Conservation (phyloP, 192 early-diverging fungal genomes). For the Linnemannia hyalina region DNA sequence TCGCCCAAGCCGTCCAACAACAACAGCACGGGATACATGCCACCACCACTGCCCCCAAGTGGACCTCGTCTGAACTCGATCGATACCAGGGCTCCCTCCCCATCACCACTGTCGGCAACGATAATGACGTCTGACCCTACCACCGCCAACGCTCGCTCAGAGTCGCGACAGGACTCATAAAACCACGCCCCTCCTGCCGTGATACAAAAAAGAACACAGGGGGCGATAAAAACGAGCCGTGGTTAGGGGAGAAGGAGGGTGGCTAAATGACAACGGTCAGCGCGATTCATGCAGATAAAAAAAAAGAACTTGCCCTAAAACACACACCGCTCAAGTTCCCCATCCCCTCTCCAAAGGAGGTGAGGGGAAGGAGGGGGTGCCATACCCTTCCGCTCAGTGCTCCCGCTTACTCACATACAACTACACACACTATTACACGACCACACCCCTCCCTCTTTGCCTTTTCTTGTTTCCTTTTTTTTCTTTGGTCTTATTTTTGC, state of each 20-base stretch:
- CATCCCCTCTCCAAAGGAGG: not conserved
- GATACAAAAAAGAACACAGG: not conserved
- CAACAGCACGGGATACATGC: constrained; percentile 22
- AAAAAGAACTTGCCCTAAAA: too few relatives aligned
- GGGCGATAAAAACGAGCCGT: not conserved
- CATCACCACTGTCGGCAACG: constrained; percentile 17
- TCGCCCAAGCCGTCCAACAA: constrained; percentile 33
- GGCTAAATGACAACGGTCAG: too few relatives aligned
- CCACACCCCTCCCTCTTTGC: not conserved
- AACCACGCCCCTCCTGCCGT: not conserved
- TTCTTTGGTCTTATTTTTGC: not conserved
- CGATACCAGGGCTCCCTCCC: constrained; percentile 34
- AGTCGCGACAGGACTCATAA: constrained; percentile 33
- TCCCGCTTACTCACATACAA: not conserved
- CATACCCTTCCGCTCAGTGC: not conserved
- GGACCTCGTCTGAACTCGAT: constrained; percentile 44
- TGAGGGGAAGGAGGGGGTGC: not conserved
- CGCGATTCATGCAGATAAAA: too few relatives aligned
- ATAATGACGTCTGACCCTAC: not conserved
- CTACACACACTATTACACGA: not conserved
- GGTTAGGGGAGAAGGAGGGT: too few relatives aligned
- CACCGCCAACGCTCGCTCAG: constrained; percentile 5
- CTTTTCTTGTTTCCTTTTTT: not conserved
- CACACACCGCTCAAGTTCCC: too few relatives aligned
- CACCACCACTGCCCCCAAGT: constrained; percentile 45